phyloP scores from a whole-genome alignment of 1,139 yeast species.

The Diutina ranongensis region DNA sequence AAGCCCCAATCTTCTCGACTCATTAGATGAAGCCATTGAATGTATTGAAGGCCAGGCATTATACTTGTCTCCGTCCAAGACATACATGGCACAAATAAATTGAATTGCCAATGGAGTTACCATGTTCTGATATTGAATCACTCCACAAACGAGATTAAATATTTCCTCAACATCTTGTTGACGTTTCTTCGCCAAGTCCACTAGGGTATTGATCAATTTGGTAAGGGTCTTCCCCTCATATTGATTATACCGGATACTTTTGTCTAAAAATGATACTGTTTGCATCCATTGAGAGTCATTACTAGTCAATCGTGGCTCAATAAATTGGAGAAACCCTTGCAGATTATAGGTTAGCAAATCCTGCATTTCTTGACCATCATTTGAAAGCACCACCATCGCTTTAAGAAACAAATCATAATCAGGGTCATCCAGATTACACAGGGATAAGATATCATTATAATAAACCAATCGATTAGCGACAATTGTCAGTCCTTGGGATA shows the following conservation, averaged over 20 bases:
- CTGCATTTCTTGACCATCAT: constrained; percentile 48
- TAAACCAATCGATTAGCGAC: constrained; percentile 33
- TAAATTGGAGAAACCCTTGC: neutral
- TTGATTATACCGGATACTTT: neutral
- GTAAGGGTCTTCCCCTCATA: neutral
- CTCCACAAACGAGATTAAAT: neutral
- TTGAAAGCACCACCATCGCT: constrained; percentile 43
- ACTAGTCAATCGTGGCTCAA: neutral
- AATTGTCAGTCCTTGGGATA: neutral
- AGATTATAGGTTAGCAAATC: constrained; percentile 42
- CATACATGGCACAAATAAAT: neutral
- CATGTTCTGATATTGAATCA: neutral
- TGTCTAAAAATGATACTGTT: neutral
- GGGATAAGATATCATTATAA: constrained; percentile 47
- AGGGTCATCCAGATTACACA: constrained; percentile 34
- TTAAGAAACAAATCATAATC: constrained; percentile 42
- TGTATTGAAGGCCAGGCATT: neutral
- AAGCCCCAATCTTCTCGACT: neutral
- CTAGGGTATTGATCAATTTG: neutral
- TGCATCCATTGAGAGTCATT: neutral
- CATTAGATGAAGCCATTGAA: neutral
- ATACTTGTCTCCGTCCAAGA: neutral
- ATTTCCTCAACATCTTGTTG: neutral
- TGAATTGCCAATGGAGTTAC: neutral
- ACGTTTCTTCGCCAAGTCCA: neutral